Conservation (phyloP, 768 basidiomycete genomes). For the Candolleomyces aberdarensis region DNA sequence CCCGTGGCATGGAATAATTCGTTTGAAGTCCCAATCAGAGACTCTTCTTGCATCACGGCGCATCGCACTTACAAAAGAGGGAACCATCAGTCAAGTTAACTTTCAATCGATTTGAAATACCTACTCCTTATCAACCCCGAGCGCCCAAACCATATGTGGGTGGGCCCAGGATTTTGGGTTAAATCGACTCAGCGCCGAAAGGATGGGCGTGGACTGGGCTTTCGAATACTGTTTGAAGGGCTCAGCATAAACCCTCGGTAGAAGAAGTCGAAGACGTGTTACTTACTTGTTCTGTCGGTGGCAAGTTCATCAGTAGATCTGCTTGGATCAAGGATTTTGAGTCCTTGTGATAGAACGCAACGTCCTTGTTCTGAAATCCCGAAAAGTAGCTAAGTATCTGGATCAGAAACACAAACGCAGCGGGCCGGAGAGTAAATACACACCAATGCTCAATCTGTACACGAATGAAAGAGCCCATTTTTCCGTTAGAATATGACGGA, state of each 20-base stretch:
- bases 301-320: constrained; percentile 82
- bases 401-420: not conserved
- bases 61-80: constrained; percentile 41
- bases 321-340: constrained; percentile 76
- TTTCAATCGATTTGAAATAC: constrained; percentile 12
- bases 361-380: constrained; percentile 72
- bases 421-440: not conserved
- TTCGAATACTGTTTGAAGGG: constrained; percentile 36
- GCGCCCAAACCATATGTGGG: constrained; percentile 27
- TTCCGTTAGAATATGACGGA: not conserved
- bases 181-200: constrained; percentile 24
- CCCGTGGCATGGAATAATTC: constrained; percentile 72
- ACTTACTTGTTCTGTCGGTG: constrained; percentile 67
- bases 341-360: constrained; percentile 74
- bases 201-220: constrained; percentile 22
- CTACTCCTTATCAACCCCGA: constrained; percentile 37
- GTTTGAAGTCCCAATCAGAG: constrained; percentile 67
- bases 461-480: not conserved
- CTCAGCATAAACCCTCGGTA: not conserved
- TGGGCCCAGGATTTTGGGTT: constrained; percentile 36
- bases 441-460: constrained; percentile 50
- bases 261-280: not conserved
- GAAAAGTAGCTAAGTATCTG: constrained; percentile 54
- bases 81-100: not conserved
- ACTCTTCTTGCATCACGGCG: constrained; percentile 61